Percentiles rank a stretch among this genome's conserved stretches.
phyloP scores from a whole-genome alignment of 768 basidiomycete species.

The Termitomyces titanicus region DNA sequence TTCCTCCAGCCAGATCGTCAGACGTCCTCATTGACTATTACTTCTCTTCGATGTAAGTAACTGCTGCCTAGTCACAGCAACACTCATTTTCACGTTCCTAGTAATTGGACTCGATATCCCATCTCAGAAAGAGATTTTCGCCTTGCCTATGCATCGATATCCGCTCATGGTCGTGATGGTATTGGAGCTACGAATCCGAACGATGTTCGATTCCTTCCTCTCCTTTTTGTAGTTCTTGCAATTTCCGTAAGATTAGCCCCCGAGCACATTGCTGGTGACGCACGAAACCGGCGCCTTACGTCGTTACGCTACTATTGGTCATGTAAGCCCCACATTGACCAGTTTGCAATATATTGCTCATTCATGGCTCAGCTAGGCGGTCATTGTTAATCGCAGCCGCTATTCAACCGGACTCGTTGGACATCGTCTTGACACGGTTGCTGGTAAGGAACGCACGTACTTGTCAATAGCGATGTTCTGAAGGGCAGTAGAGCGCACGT shows the following conservation, averaged over 20 bases:
- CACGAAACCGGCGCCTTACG: constrained; percentile 68
- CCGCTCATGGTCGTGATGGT: constrained; percentile 56
- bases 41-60: constrained; percentile 58
- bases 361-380: constrained; percentile 60
- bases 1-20: constrained; percentile 74
- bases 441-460: constrained; percentile 53
- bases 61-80: constrained; percentile 11
- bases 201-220: constrained; percentile 81
- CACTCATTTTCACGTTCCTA: constrained; percentile 22
- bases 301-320: constrained; percentile 95
- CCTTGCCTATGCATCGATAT: constrained; percentile 61
- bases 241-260: constrained; percentile 85
- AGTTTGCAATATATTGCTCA: not conserved
- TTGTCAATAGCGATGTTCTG: constrained; percentile 40
- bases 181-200: constrained; percentile 61
- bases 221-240: constrained; percentile 92
- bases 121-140: constrained; percentile 85
- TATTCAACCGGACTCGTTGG: constrained; percentile 88
- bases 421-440: constrained; percentile 89
- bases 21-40: constrained; percentile 83
- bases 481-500: constrained; percentile 41
- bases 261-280: constrained; percentile 79
- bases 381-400: constrained; percentile 90
- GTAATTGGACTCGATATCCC: constrained; percentile 94
- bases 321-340: constrained; percentile 51